Conservation (phyloP, 1,284 basidiomycete species). For the Sporisorium graminicola region DNA sequence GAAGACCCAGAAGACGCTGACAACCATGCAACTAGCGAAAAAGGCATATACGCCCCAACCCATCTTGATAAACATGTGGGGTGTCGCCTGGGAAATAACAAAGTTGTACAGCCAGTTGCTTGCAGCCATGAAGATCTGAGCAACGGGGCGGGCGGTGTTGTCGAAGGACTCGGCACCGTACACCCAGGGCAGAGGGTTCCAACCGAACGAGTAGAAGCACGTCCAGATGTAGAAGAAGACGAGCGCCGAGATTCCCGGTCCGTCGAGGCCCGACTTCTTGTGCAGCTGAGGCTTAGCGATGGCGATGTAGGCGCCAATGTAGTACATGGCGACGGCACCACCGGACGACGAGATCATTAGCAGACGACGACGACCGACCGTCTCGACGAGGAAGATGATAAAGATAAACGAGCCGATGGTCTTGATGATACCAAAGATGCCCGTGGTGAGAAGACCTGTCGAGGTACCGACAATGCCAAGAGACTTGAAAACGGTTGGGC, state of each 20-base stretch:
- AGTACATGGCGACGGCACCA: constrained; percentile 49
- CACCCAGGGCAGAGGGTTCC: constrained; percentile 64
- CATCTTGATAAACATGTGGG: constrained; percentile 61
- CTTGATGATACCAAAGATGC: constrained; percentile 83
- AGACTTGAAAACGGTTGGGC: constrained; percentile 73
- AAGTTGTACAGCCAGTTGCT: constrained; percentile 87
- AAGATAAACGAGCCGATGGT: constrained; percentile 81
- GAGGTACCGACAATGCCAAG: constrained; percentile 71
- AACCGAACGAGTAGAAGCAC: constrained; percentile 49
- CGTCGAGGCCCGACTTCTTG: constrained; percentile 17
- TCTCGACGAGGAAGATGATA: constrained; percentile 74
- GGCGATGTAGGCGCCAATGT: constrained; percentile 55
- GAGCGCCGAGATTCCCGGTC: constrained; percentile 37
- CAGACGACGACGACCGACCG: constrained; percentile 74
- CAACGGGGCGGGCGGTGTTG: constrained; percentile 82
- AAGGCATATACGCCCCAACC: constrained; percentile 76
- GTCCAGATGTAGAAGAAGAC: constrained; percentile 63
- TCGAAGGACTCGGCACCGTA: constrained; percentile 80
- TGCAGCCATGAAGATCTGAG: constrained; percentile 82
- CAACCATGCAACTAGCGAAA: constrained; percentile 77
- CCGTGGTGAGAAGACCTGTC: constrained; percentile 77
- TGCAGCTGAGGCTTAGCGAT: constrained; percentile 42
- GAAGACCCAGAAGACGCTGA: constrained; percentile 74
- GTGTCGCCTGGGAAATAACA: constrained; percentile 70
- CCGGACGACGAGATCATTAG: constrained; percentile 70